phyloP scores from a whole-genome alignment of 345 rosid genomes.

The Brassica juncea region DNA sequence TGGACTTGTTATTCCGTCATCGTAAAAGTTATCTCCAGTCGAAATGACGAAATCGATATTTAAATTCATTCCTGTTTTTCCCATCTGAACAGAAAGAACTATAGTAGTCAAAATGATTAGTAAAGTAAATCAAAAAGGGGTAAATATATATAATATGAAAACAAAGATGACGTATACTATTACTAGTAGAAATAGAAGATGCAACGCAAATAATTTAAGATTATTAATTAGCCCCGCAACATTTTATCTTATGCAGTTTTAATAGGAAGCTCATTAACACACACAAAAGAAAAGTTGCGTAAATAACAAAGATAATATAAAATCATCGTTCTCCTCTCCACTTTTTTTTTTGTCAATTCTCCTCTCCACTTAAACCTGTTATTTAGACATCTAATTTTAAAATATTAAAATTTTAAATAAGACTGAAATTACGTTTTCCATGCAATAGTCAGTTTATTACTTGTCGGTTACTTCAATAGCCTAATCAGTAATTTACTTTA shows the following conservation, averaged over 20 bases:
- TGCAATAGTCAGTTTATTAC: constrained; percentile 2
- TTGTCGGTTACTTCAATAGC: neutral
- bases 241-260: neutral
- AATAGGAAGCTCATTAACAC: neutral
- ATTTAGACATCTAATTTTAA: neutral
- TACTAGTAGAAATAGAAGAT: neutral
- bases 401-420: too few species aligned
- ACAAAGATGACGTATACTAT: neutral
- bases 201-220: neutral
- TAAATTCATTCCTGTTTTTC: constrained; percentile 41
- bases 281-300: neutral
- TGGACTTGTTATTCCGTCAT: constrained; percentile 44
- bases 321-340: neutral
- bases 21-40: constrained; percentile 59
- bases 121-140: neutral
- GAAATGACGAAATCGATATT: constrained; percentile 50
- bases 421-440: neutral
- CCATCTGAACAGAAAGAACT: constrained; percentile 43
- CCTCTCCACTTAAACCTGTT: neutral
- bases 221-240: neutral
- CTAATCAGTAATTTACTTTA: constrained; percentile 16
- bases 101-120: neutral
- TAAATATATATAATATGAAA: neutral
- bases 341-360: neutral
- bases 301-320: neutral